Percentiles rank a stretch among this genome's conserved stretches.
These are phyloP conservation scores for Aspergillus proliferans DNA, from an alignment of 2,329 filamentous ascomycete species.

Conservation along the genomic window DNA sequence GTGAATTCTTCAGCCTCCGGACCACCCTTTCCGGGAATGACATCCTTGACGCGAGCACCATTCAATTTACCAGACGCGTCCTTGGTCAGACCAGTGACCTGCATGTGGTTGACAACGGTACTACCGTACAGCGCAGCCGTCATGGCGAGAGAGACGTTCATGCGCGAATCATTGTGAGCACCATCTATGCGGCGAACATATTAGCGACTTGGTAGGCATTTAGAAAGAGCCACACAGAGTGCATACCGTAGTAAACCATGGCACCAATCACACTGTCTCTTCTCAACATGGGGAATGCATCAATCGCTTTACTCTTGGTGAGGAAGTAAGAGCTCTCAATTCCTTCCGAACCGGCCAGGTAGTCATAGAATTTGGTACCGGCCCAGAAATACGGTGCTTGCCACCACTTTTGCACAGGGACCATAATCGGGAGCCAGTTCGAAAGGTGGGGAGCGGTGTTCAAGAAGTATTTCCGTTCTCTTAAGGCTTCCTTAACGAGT, in stretches of 20 bases:
- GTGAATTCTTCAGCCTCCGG: slow-evolving; percentile 57
- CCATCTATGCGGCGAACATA: slow-evolving; percentile 51
- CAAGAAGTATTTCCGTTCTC: slow-evolving; percentile 76
- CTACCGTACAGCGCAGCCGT: slow-evolving; percentile 81
- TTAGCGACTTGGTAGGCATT: neutral
- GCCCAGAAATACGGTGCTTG: slow-evolving; percentile 69
- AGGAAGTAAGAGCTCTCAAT: slow-evolving; percentile 87
- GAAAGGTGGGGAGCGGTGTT: slow-evolving; percentile 78
- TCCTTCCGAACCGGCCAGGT: slow-evolving; percentile 76
- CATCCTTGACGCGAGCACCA: slow-evolving; percentile 67
- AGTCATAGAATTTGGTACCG: slow-evolving; percentile 74
- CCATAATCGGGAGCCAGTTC: slow-evolving; percentile 74
- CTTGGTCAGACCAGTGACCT: slow-evolving; percentile 71
- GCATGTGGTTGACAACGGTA: slow-evolving; percentile 76
- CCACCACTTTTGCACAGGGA: slow-evolving; percentile 77
- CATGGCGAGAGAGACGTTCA: slow-evolving; percentile 85
- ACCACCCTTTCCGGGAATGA: slow-evolving; percentile 61
- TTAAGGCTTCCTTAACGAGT: slow-evolving; percentile 73
- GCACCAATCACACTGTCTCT: slow-evolving; percentile 71
- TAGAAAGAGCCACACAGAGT: neutral
- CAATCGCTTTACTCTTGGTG: slow-evolving; percentile 76
- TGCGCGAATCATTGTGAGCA: slow-evolving; percentile 84
- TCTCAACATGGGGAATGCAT: slow-evolving; percentile 84
- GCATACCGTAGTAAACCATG: slow-evolving; percentile 71
- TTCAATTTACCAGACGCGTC: slow-evolving; percentile 65